Evolutionary conservation across 2,329 filamentous ascomycete genomes (phyloP).

Genomic region (Aspergillus unguis): DNA sequence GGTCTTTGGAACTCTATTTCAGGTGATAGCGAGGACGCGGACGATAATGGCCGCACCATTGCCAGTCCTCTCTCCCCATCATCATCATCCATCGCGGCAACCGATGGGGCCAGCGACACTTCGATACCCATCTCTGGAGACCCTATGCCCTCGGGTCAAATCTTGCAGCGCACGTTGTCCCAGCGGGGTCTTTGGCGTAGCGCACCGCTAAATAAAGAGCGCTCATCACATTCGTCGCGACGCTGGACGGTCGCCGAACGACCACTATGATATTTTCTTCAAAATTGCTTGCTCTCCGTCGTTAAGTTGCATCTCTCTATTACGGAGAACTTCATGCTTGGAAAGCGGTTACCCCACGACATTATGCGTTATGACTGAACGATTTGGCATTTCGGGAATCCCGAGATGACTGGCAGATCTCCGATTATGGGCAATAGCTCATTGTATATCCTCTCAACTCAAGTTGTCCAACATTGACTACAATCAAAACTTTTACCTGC

Average conservation of each 20-base stretch:
- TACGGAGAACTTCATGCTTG: neutral
- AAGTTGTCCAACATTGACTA: neutral
- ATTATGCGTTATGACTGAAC: conserved; percentile 1
- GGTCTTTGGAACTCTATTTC: conserved; percentile 38
- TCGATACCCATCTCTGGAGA: conserved; percentile 1
- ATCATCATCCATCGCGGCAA: conserved; percentile 5
- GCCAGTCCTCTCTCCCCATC: conserved; percentile 23
- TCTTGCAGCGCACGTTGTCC: conserved; percentile 28
- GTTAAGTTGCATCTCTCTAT: neutral
- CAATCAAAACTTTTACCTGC: neutral
- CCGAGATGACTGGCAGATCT: neutral
- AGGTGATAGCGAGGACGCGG: conserved; percentile 21
- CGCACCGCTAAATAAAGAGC: conserved; percentile 27
- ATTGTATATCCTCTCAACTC: conserved; percentile 1
- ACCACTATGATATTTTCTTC: conserved; percentile 15
- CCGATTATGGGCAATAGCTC: neutral
- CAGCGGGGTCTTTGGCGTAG: conserved; percentile 41
- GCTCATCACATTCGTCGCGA: conserved; percentile 28
- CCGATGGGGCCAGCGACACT: neutral
- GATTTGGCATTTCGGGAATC: conserved; percentile 1
- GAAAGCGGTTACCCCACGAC: neutral
- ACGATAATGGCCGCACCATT: conserved; percentile 39
- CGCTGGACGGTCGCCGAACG: conserved; percentile 41
- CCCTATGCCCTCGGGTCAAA: conserved; percentile 17
- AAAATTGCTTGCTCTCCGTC: neutral